Conservation (phyloP, 352 stramenopile species). For the Phytophthora pseudosyringae region DNA sequence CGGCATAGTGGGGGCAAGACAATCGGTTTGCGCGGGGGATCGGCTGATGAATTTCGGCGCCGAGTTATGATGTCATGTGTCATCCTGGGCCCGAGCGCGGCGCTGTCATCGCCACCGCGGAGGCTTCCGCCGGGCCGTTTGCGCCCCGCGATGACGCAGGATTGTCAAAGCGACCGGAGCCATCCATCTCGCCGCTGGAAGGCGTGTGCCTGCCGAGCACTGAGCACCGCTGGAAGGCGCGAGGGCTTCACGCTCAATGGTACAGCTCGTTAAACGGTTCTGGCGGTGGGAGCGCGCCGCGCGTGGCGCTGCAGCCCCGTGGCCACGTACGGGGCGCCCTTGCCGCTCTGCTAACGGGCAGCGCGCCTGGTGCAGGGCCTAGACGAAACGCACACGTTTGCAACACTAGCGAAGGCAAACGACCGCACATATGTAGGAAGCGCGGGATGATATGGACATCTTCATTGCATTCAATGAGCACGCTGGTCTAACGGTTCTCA, state of each 20-base stretch:
- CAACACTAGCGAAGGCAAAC: too few species aligned
- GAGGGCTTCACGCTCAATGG: too few species aligned
- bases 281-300: conserved; percentile 18
- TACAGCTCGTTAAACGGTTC: conserved; percentile 10
- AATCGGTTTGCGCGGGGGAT: conserved; percentile 28
- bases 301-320: conserved; percentile 24
- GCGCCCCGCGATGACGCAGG: conserved; percentile 30
- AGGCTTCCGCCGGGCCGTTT: conserved; percentile 8
- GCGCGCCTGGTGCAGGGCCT: too few species aligned
- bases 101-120: conserved; percentile 24
- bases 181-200: conserved; percentile 14
- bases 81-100: conserved; percentile 1
- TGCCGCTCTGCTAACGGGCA: too few species aligned
- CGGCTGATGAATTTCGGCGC: conserved; percentile 29
- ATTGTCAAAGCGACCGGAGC: conserved; percentile 18
- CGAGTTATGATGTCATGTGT: conserved; percentile 41
- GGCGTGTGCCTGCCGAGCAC: not conserved
- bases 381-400: too few species aligned
- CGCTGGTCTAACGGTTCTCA: conserved; percentile 8
- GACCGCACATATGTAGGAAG: too few species aligned
- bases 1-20: conserved; percentile 20
- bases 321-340: conserved; percentile 12
- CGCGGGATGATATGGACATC: not conserved
- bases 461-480: conserved; percentile 6
- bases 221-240: too few species aligned